Evolutionary conservation across 257 asterid genomes (phyloP).

Genomic region (Fraxinus quadrangulata): DNA sequence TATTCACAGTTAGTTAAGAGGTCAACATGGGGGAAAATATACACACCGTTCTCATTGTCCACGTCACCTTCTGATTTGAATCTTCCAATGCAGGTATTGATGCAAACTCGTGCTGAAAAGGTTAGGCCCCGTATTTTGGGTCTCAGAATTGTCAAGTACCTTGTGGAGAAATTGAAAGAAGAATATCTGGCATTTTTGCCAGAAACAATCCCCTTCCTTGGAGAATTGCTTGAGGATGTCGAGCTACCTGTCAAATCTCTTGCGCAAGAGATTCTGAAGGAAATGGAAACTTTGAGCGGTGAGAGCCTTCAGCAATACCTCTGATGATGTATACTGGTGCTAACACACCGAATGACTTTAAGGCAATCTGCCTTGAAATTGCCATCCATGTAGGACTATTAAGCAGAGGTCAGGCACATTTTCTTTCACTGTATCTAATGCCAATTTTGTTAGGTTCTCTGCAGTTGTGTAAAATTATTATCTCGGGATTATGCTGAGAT

Average conservation of each 20-base stretch:
- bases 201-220: constrained; percentile 86
- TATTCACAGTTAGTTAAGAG: too few species aligned
- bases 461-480: not conserved
- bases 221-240: constrained; percentile 82
- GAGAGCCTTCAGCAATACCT: constrained; percentile 86
- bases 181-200: constrained; percentile 73
- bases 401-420: not conserved
- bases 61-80: not conserved
- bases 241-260: constrained; percentile 78
- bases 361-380: not conserved
- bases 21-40: not conserved
- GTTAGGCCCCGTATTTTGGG: constrained; percentile 73
- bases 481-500: not conserved
- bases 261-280: constrained; percentile 78
- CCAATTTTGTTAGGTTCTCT: constrained; percentile 4
- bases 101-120: constrained; percentile 92
- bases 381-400: not conserved
- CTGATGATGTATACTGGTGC: constrained; percentile 28
- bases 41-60: not conserved
- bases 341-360: not conserved
- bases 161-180: constrained; percentile 79
- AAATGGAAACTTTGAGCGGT: constrained; percentile 79
- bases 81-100: constrained; percentile 60
- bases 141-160: constrained; percentile 60
- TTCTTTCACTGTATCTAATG: not conserved